These are phyloP conservation scores for Rhododendron mucronatum DNA, from an alignment of 148 eudicot species.

Conservation along the genomic window DNA sequence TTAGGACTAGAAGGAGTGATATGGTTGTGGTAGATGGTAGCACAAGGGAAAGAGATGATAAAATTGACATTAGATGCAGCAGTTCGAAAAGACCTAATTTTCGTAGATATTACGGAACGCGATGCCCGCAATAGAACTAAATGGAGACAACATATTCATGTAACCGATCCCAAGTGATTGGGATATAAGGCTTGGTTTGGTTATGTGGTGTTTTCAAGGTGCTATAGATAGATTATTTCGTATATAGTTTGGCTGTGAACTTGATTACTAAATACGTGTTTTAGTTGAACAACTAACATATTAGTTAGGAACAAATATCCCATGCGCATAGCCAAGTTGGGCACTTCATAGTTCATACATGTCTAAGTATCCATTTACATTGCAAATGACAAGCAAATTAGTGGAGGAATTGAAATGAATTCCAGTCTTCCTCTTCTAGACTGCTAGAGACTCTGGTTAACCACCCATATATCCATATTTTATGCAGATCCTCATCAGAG, in stretches of 20 bases:
- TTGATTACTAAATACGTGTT: not conserved
- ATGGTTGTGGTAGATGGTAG: not conserved
- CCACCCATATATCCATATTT: not conserved
- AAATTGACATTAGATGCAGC: not conserved
- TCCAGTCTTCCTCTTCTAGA: not conserved
- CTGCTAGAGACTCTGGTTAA: not conserved
- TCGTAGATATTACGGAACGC: too few species aligned
- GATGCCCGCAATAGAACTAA: not conserved
- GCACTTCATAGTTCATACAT: not conserved
- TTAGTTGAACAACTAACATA: not conserved
- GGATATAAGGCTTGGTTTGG: not conserved
- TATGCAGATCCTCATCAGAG: not conserved
- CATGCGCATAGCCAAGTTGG: not conserved
- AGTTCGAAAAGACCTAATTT: not conserved
- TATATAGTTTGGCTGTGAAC: not conserved
- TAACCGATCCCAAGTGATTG: not conserved
- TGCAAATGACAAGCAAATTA: not conserved
- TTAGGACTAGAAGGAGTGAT: not conserved
- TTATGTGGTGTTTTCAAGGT: not conserved
- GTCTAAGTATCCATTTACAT: not conserved
- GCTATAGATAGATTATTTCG: not conserved
- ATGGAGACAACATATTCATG: not conserved
- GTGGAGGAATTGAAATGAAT: not conserved
- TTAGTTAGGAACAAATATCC: not conserved
- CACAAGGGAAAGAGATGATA: not conserved